Base-by-base conservation (phyloP, 2,329 filamentous ascomycete species). In the Nigrospora osmanthi region DNA sequence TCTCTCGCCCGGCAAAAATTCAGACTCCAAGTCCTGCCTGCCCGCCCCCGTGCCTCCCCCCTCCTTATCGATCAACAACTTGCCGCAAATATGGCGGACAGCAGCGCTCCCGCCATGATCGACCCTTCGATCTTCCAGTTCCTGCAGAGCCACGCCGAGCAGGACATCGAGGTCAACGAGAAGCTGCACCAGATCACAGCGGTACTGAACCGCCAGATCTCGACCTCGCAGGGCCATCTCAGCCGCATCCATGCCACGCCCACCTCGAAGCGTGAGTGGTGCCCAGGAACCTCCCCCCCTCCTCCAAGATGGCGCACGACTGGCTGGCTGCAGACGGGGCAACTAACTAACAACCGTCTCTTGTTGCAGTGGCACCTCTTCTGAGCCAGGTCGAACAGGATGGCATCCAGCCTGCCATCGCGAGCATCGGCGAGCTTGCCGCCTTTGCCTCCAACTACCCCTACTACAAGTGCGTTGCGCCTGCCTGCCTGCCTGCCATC, bases 171-270 rank as follows among this genome's bases (percentile, higher is more conserved):
- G 44, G 82, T 95, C 44, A 82, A 87, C 58, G 91, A 97, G 71
- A 81, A 87, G 58, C 78, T 98, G 46, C 80, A 83, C 52, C 82
- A 89, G 46, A 86, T 95, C 55, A 77, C 93, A 38, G 85, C 93
- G 61, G 78, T 76, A 36, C 79, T 97, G 34, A 88, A 95, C 59
- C 85, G 89, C 59, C 83, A 89, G 78, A 86, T 87, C 52, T 81
- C 87, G 56, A 82, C 81, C 49, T 84, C 85, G 17, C 87, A 91
- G 58, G 89, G 90, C 38, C 78, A 90, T 44, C 78, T 97, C 42
- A 93, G 91, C 34, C 78, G 88, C 60, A 88, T 93, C 41, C 93
- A 98, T 67, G 93, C 90, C 2, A 95, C 89, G 5, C 83, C 88
- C 12, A 78, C 82, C 48, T 62, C 71, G 17, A 69, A 72, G 51